phyloP scores from a whole-genome alignment of 805 yeast genomes.

The Hanseniaspora osmophila region DNA sequence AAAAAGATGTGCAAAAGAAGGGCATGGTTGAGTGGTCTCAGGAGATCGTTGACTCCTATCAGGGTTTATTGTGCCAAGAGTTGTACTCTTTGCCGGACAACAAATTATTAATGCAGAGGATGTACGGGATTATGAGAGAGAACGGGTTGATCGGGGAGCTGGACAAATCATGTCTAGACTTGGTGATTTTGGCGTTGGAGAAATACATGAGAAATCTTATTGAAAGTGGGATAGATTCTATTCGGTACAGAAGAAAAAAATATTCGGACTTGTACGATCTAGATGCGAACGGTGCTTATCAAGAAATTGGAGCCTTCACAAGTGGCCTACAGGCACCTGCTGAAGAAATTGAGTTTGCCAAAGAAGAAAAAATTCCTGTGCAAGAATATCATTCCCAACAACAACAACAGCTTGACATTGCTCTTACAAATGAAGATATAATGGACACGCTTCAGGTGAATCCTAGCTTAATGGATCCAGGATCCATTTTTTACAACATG shows the following conservation, averaged over 20 bases:
- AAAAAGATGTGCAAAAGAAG: constrained; percentile 2
- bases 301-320: constrained; percentile 6
- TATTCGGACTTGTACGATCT: constrained; percentile 24
- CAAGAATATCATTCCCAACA: not conserved
- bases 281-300: constrained; percentile 19
- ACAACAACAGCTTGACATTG: constrained; percentile 4
- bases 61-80: constrained; percentile 68
- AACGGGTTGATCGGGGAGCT: constrained; percentile 76
- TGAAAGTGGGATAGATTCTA: constrained; percentile 61
- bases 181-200: constrained; percentile 70
- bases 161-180: constrained; percentile 64
- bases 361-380: no score
- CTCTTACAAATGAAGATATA: constrained; percentile 51
- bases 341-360: no score
- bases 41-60: constrained; percentile 76
- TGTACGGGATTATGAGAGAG: constrained; percentile 77
- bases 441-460: constrained; percentile 46
- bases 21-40: constrained; percentile 62
- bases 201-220: constrained; percentile 59
- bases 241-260: constrained; percentile 42
- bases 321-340: no score
- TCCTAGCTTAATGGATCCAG: constrained; percentile 57
- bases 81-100: constrained; percentile 71
- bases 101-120: constrained; percentile 48
- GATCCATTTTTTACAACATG: constrained; percentile 43